These are phyloP conservation scores for Cyclaneusma minus DNA, from an alignment of 2,329 filamentous ascomycete species.

Conservation along the genomic window DNA sequence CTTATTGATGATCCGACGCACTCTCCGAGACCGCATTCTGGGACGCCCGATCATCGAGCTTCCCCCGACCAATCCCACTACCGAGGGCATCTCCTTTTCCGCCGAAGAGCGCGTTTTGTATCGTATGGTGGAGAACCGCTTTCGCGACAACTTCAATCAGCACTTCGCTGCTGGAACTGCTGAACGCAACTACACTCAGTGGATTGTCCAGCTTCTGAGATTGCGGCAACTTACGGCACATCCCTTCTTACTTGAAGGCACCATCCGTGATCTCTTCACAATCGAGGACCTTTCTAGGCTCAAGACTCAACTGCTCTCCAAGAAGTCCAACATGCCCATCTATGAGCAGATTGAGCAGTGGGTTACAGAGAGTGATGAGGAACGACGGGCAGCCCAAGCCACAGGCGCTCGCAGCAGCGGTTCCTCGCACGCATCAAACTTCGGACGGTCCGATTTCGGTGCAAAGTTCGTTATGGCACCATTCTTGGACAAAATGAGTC, in stretches of 20 bases:
- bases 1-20: constrained; percentile 36
- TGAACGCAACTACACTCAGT: constrained; percentile 9
- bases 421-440: too few relatives aligned
- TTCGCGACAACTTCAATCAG: constrained; percentile 13
- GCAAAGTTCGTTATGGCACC: constrained; percentile 14
- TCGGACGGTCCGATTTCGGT: constrained; percentile 15
- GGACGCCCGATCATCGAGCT: constrained; percentile 35
- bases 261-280: constrained; percentile 16
- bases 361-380: constrained; percentile 5
- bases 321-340: constrained; percentile 7
- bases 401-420: constrained; percentile 3
- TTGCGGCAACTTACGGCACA: constrained; percentile 17
- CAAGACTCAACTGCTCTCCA: not conserved
- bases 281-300: constrained; percentile 12
- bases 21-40: constrained; percentile 36
- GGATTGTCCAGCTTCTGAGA: constrained; percentile 17
- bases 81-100: constrained; percentile 31
- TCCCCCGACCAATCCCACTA: constrained; percentile 28
- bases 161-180: constrained; percentile 10
- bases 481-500: constrained; percentile 5
- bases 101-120: constrained; percentile 35
- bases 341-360: constrained; percentile 16
- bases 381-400: not conserved
- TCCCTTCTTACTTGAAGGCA: constrained; percentile 17
- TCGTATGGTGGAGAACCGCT: constrained; percentile 26